Evolutionary conservation across 768 basidiomycete genomes (phyloP).

Genomic region (Mycena alexandri): DNA sequence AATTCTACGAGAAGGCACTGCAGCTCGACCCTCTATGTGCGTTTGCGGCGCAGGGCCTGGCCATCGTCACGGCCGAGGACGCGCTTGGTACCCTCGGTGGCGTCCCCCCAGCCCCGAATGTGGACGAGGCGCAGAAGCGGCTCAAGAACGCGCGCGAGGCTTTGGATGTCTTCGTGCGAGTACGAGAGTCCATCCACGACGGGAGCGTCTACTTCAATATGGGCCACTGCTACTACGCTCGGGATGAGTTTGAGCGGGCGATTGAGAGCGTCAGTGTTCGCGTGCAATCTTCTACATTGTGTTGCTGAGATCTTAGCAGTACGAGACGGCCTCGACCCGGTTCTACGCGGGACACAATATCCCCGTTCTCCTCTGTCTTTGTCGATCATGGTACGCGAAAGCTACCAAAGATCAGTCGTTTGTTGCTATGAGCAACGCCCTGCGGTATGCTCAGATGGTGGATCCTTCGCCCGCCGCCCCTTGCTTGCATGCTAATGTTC

Average conservation of each 20-base stretch:
- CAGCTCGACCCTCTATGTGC: conserved; percentile 88
- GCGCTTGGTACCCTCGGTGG: conserved; percentile 79
- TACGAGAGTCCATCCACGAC: conserved; percentile 84
- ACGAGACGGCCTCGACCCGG: conserved; percentile 89
- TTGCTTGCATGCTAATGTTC: conserved; percentile 15
- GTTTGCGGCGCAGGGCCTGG: conserved; percentile 94
- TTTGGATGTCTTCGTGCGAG: conserved; percentile 89
- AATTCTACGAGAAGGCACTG: conserved; percentile 94
- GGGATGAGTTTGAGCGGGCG: conserved; percentile 95
- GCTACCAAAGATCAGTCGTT: conserved; percentile 92
- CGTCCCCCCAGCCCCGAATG: conserved; percentile 56
- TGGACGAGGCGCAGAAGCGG: conserved; percentile 76
- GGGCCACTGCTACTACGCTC: conserved; percentile 93
- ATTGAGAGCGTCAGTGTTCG: conserved; percentile 86
- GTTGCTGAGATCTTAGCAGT: conserved; percentile 60
- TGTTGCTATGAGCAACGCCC: conserved; percentile 83
- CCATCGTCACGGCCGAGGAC: conserved; percentile 94
- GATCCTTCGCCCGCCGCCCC: conserved; percentile 32
- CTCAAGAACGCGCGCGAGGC: conserved; percentile 87
- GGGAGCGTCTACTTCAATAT: conserved; percentile 96
- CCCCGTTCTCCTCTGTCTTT: conserved; percentile 84
- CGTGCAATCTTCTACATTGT: background rate
- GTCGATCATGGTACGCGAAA: conserved; percentile 95
- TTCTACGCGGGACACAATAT: conserved; percentile 83
- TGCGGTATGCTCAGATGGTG: conserved; percentile 87